Evolutionary conservation across 2,329 filamentous ascomycete species (phyloP), one percentile per base, ranked within the genome.

Genomic region (Dothidotthia symphoricarpi): DNA sequence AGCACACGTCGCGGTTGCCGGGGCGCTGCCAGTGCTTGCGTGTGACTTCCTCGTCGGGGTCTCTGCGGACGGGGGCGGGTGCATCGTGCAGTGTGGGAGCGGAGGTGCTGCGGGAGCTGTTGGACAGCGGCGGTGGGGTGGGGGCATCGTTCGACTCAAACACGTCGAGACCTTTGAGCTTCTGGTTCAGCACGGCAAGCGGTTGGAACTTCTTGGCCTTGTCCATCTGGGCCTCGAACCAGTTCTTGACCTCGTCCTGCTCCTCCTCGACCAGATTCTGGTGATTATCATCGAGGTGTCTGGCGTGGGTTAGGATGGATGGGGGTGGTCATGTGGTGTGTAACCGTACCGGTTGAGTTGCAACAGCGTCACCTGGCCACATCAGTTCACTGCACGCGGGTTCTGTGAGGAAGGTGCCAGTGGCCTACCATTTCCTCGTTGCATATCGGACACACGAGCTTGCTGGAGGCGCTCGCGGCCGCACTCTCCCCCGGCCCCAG

Each of bases 121-220:
- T 43, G 24, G 68, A 51, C 28, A 62, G 25, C 3, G 50, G 51
- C 11, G 71, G 65, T 22, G 71, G 57, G 19, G 71, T 66, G 4
- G 72, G 68, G 12, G 83, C 80, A 53, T 90, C 86, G 71, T 95
- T 95, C 22, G 89, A 88, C 63, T 96, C 90, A 66, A 96, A 96
- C 11, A 94, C 88, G 38, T 96, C 90, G 28, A 96, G 75, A 8
- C 89, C 89, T 43, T 93, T 89, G 15, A 96, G 76, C 63, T 95
- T 96, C 70, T 95, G 89, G 69, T 95, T 95, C 56, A 96, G 80
- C 3, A 95, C 77, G 1, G 89, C 90, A 1, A 96, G 77, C 0
- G 90, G 90, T 61, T 96, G 90, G 66, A 96, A 95, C 50, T 84
- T 84, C 68, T 93, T 95, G 9, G 90, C 90, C 66, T 94, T 95